phyloP scores from a whole-genome alignment of 768 basidiomycete species.

The Astraeus odoratus region DNA sequence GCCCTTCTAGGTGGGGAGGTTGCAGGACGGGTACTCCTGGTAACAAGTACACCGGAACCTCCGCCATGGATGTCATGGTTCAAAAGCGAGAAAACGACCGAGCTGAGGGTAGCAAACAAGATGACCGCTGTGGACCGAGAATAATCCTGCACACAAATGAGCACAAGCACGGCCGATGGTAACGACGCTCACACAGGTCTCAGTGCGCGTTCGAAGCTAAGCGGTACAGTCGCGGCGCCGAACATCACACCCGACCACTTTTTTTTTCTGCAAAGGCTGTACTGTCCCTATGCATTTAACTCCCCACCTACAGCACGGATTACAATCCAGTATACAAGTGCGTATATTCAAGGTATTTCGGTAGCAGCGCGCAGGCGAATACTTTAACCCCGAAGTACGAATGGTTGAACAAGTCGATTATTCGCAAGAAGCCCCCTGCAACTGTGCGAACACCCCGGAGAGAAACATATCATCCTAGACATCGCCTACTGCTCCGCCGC shows the following conservation, averaged over 20 bases:
- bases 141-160: slow-evolving; percentile 15
- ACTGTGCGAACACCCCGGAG: too few species aligned
- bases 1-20: slow-evolving; percentile 73
- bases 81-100: slow-evolving; percentile 19
- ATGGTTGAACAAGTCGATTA: too few species aligned
- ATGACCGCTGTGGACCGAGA: slow-evolving; percentile 14
- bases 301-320: not conserved
- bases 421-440: too few species aligned
- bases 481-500: too few species aligned
- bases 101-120: slow-evolving; percentile 8
- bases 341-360: too few species aligned
- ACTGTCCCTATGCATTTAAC: slow-evolving; percentile 5
- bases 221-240: slow-evolving; percentile 15
- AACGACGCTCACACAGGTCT: slow-evolving; percentile 15
- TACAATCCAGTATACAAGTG: slow-evolving; percentile 12
- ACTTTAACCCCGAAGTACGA: too few species aligned
- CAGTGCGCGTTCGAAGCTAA: slow-evolving; percentile 15
- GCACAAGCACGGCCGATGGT: slow-evolving; percentile 12
- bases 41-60: slow-evolving; percentile 63
- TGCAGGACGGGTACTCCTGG: slow-evolving; percentile 68
- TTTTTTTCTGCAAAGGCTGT: slow-evolving; percentile 15
- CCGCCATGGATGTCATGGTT: slow-evolving; percentile 66
- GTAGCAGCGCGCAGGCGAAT: too few species aligned
- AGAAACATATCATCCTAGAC: too few species aligned
- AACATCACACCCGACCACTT: slow-evolving; percentile 12